phyloP scores from a whole-genome alignment of 139 green algal species.

The Micromonas pusilla region DNA sequence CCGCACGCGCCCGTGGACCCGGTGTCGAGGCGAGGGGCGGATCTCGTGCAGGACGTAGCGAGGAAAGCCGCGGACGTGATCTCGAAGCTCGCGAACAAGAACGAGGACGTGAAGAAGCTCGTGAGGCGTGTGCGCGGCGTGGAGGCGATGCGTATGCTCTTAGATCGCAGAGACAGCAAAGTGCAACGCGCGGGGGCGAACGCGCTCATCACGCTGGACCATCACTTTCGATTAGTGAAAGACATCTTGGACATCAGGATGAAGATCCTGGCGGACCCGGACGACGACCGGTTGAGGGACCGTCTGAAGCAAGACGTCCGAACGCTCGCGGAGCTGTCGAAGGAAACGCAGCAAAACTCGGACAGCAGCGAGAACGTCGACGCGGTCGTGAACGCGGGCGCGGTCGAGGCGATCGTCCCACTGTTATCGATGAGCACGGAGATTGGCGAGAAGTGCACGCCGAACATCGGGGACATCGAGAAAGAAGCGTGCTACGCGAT shows the following conservation, averaged over 20 bases:
- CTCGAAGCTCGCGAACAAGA: background rate
- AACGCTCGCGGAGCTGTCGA: slow-evolving; percentile 58
- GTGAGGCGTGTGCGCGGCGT: background rate
- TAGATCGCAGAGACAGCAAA: background rate
- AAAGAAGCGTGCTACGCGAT: slow-evolving; percentile 88
- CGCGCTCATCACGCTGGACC: background rate
- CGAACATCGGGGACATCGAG: slow-evolving; percentile 58
- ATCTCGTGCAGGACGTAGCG: background rate
- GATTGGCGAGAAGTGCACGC: background rate
- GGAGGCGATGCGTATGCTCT: background rate
- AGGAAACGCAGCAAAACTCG: slow-evolving; percentile 29
- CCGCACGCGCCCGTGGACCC: too few relatives aligned
- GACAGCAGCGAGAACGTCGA: slow-evolving; percentile 66
- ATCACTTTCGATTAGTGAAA: background rate
- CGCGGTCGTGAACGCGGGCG: slow-evolving; percentile 53
- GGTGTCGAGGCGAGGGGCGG: too few relatives aligned
- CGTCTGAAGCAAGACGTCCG: background rate
- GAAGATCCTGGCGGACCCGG: background rate
- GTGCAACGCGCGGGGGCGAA: background rate
- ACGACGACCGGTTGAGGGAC: background rate
- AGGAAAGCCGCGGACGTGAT: background rate
- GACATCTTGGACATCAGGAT: background rate
- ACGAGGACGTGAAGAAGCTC: background rate
- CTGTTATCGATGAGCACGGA: slow-evolving; percentile 44
- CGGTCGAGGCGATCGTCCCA: slow-evolving; percentile 57